Conservation (phyloP, 441 rosid genomes). For the Euphorbia celastroides region DNA sequence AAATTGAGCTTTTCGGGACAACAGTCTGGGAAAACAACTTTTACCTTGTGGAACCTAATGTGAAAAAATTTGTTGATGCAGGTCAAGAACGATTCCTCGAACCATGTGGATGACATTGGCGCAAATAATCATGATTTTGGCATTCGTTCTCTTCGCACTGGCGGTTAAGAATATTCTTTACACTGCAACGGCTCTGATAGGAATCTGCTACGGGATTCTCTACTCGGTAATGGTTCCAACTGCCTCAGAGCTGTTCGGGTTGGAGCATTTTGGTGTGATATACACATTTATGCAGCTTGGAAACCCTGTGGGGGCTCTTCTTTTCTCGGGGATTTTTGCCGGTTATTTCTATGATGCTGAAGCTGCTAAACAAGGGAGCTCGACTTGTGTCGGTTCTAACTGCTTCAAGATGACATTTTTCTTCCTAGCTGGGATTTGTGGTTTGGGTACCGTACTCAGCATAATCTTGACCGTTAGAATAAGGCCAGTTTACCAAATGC, state of each 20-base stretch:
- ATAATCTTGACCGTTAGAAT: slow-evolving; percentile 56
- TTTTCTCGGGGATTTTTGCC: slow-evolving; percentile 73
- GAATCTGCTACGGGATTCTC: slow-evolving; percentile 70
- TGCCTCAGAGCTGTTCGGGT: slow-evolving; percentile 79
- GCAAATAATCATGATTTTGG: slow-evolving; percentile 46
- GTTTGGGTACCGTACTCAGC: slow-evolving; percentile 54
- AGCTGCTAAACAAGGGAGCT: slow-evolving; percentile 50
- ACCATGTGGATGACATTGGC: slow-evolving; percentile 73
- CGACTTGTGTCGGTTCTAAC: slow-evolving; percentile 22
- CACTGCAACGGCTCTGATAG: slow-evolving; percentile 60
- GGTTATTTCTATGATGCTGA: slow-evolving; percentile 74
- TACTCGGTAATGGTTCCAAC: slow-evolving; percentile 67
- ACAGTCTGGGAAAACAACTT: too few relatives aligned
- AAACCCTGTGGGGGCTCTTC: slow-evolving; percentile 76
- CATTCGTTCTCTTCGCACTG: slow-evolving; percentile 57
- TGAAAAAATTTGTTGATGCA: slow-evolving; percentile 19
- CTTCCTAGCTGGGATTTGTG: slow-evolving; percentile 64
- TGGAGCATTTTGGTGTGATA: slow-evolving; percentile 71
- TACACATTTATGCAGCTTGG: slow-evolving; percentile 74
- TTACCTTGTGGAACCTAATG: not conserved
- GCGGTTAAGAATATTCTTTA: slow-evolving; percentile 48
- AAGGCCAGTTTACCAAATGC: slow-evolving; percentile 80
- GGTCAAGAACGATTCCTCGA: slow-evolving; percentile 67
- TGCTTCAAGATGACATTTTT: slow-evolving; percentile 80
- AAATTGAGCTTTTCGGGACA: too few relatives aligned